These are phyloP conservation scores for Tetrapisispora arboricola DNA, from an alignment of 805 yeast genomes.

Conservation along the genomic window DNA sequence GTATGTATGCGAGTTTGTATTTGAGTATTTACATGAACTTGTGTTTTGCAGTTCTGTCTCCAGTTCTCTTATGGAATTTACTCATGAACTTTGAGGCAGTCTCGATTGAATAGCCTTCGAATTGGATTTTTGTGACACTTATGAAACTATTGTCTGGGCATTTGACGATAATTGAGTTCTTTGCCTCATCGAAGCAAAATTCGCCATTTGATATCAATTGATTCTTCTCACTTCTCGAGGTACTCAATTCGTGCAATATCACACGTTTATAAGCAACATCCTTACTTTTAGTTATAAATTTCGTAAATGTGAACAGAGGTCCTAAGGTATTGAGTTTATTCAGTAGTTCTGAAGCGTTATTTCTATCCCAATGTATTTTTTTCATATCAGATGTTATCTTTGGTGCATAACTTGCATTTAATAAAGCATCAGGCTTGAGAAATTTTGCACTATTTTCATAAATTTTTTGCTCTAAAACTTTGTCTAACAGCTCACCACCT, in stretches of 20 bases:
- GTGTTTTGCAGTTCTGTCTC: slow-evolving; percentile 1
- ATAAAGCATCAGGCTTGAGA: slow-evolving; percentile 13
- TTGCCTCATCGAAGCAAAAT: slow-evolving; percentile 19
- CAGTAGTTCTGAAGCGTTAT: slow-evolving; percentile 31
- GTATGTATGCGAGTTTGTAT: too few species aligned
- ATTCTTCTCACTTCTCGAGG: background rate
- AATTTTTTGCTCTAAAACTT: slow-evolving; percentile 32
- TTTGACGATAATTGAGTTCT: slow-evolving; percentile 29
- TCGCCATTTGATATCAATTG: slow-evolving; percentile 19
- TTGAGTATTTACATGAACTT: background rate
- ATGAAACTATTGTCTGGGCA: slow-evolving; percentile 36
- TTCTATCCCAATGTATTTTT: slow-evolving; percentile 39
- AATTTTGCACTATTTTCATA: slow-evolving; percentile 12
- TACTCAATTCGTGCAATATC: slow-evolving; percentile 34
- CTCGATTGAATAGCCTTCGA: slow-evolving; percentile 47
- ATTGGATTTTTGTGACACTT: slow-evolving; percentile 32
- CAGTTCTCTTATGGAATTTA: slow-evolving; percentile 37
- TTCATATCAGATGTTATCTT: slow-evolving; percentile 38
- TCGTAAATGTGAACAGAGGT: slow-evolving; percentile 38
- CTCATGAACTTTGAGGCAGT: slow-evolving; percentile 35
- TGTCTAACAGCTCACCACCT: slow-evolving; percentile 52
- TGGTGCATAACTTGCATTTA: slow-evolving; percentile 38
- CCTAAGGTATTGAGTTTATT: slow-evolving; percentile 47
- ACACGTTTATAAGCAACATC: slow-evolving; percentile 37
- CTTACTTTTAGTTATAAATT: slow-evolving; percentile 25